Base-by-base conservation (phyloP, 768 basidiomycete species). In the Kwoniella bestiolae region DNA sequence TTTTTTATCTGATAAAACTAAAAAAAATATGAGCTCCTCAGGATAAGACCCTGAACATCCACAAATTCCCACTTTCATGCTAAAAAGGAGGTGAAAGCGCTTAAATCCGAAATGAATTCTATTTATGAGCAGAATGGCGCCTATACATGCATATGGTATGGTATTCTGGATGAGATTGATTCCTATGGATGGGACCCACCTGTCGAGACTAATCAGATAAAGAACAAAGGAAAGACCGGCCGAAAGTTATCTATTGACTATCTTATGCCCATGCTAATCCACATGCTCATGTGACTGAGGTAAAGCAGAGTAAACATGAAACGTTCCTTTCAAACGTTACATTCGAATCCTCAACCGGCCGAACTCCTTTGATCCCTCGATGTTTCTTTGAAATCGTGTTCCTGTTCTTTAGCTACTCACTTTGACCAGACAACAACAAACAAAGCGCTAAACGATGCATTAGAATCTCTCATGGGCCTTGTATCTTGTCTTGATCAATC, bases 1-100 rank as follows among this genome's bases (percentile, higher is more conserved):
- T 51, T 51, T 51, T 51, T 51, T 51, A 51, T 51, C 50, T 51
- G 50, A 51, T 51, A 51, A 25, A 26, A 29, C n/a, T n/a, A 51
- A 21, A 49, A 6, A 21, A 26, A 26, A 49, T 11, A 11, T 51
- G 21, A 51, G 50, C 21, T 51, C 38, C 38, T 41, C 38, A 18
- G 12, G 12, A 41, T 41, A 14, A 14, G 12, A 41, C 38, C 38
- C 38, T 41, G 38, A 41, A 41, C 38, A 41, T 41, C 38, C 12
- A 11, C 18, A 4, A 41, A 8, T 41, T 41, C 12, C 38, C 38
- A 41, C 38, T 41, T 41, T 14, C 38, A 41, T 41, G 6, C 38
- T 14, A 5, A 2, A 41, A 9, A 41, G n/a, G n/a, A 16, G 38
- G 38, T 14, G 12, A 41, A 14, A 18, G 38, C 38, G 38, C 18